Evolutionary conservation across 106 monocot genomes (phyloP), one percentile per base, ranked within the genome.

Genomic region (Apostasia ramifera): DNA sequence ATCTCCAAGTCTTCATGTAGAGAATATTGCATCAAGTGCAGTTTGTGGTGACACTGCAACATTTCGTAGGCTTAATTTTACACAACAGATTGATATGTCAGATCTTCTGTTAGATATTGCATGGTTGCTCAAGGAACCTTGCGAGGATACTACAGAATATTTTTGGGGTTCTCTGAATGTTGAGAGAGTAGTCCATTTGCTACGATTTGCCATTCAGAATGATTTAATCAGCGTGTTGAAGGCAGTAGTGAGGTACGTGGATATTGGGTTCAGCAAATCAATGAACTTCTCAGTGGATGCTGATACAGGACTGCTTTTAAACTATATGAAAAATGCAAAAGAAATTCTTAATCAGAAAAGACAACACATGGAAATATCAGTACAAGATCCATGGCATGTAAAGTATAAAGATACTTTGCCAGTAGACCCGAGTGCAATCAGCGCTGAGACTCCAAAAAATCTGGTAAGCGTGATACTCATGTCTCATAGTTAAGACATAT

Each of bases 101-200:
- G 81, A 84, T 56, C 71, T 95, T 7, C 70, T 95, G 8, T 60
- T 86, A 60, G 95, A 95, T 80, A 86, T 88, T 69, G 95, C 84
- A 61, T 95, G 95, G 95, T 77, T 91, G 52, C 79, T 88, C 45
- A 81, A 80, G 73, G 63, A 73, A 14, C 78, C 80, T 59, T 45
- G 48, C 1, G 4, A 40, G 48, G 80, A 76, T 3, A 40, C 37
- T 26, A 62, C 40, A 53, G 59, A 70, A 66, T 42, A 69, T 39
- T 6, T 68, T 52, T 75, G 82, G 5, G 80, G 77, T 70, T 69
- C 66, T 12, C 40, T 60, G 59, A 81, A 88, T 80, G 55, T 82
- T 74, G 79, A 82, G 63, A 91, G 95, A 79, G 67, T 88, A 55
- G 82, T 68, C 49, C 38, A 47, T 62, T 75, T 95, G 40, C 43